Evolutionary conservation across 257 asterid species (phyloP), one percentile per base, ranked within the genome.

Genomic region (Mitragyna speciosa): DNA sequence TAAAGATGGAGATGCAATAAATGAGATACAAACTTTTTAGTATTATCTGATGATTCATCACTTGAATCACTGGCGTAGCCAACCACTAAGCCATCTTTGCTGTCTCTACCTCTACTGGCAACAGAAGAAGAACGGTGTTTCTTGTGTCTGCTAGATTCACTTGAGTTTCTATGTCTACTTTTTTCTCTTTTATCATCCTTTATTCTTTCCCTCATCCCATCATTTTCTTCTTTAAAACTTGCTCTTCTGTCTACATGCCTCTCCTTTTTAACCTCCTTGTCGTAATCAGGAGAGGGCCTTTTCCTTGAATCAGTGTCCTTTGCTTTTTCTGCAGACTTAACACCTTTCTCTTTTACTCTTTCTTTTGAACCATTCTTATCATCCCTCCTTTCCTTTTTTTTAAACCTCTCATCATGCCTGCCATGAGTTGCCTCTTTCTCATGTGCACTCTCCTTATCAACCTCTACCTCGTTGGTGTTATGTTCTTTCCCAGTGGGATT

Each of bases 1-100:
- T 52, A 70, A 78, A 79, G 74, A 77, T 61, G 73, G 58, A 16
- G 33, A 58, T 28, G 67, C 26, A 59, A 64, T 64, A 56, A 47
- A 79, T 49, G 49, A 74, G 81, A 59, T 77, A 76, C 74, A 76
- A 77, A 96, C 99, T 92, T 91, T 88, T 81, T 89, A 72, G 96
- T 86, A 85, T 88, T 91, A 86, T 89, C 97, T 26, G 92, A 91
- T 56, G 99, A 92, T 69, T 85, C 92, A 66, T 92, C 92, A 63
- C 90, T 86, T 71, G 92, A 89, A 85, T 85, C 92, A 84, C 86
- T 79, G 70, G 88, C 87, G 81, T 47, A 90, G 79, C 81, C 76
- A 79, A 76, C 84, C 59, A 71, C 84, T 24, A 90, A 83, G 63
- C 86, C 78, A 80, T 86, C 92, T 84, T 86, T 93, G 84, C 83